Base-by-base conservation (phyloP, 2,329 filamentous ascomycete species). In the Paecilomyces formosus region DNA sequence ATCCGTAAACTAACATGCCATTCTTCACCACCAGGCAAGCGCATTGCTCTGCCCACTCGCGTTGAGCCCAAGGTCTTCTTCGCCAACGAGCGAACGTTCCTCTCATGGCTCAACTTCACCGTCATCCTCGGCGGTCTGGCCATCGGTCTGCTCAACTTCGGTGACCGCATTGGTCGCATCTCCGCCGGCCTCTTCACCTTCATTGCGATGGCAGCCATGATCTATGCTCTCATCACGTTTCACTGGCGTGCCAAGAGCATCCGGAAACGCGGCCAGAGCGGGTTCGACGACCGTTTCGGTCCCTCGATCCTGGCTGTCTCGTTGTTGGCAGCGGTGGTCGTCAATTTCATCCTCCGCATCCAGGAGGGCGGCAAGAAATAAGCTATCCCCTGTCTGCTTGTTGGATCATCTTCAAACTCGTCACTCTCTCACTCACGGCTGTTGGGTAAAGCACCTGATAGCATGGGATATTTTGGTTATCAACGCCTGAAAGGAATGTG, bases 21-120 rank as follows among this genome's bases (percentile, higher is more conserved):
- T 22, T 58, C 24, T 56, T 54, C 33, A 62, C 65, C 55, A 15
- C 55, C 68, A 96, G 93, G 93, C 84, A 99, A 99, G 81, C 91
- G 93, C 73, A 97, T 99, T 74, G 93, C 94, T 70, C 90, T 99
- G 64, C 94, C 94, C 59, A 97, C 93, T 61, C 92, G 94, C 66
- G 93, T 99, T 77, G 94, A 99, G 78, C 94, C 94, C 69, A 99
- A 99, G 79, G 94, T 99, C 81, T 99, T 97, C 86, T 99, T 99
- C 82, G 94, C 94, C 79, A 99, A 99, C 82, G 94, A 99, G 80
- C 91, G 94, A 63, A 99, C 94, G 63, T 99, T 99, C 76, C 87
- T 99, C 71, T 96, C 92, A 77, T 99, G 94, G 94, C 90, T 99
- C 72, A 99, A 99, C 84, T 97, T 97, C 82, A 96, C 92, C 75